Evolutionary conservation across 768 basidiomycete species (phyloP).

Genomic region (Rhodotorula paludigena): DNA sequence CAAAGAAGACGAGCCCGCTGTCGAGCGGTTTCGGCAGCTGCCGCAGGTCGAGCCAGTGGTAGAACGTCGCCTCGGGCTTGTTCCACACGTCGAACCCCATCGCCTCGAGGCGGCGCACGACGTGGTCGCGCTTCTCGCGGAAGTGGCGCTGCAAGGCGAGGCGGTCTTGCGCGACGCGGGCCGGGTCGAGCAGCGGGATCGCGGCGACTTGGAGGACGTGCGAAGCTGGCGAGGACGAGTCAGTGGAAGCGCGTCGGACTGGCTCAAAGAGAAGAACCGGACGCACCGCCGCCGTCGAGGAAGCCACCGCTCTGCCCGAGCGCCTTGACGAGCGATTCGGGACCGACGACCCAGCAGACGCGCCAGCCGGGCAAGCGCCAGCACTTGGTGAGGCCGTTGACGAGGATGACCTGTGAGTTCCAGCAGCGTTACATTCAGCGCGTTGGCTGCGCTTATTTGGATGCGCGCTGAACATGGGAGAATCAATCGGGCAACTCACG

Average conservation of each 20-base stretch:
- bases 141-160: constrained; percentile 60
- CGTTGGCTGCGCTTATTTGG: too few relatives aligned
- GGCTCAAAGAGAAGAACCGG: constrained; percentile 38
- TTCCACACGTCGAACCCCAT: constrained; percentile 71
- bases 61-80: constrained; percentile 79
- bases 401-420: constrained; percentile 61
- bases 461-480: constrained; percentile 9
- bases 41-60: constrained; percentile 59
- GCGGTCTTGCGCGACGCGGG: constrained; percentile 65
- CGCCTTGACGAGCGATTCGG: constrained; percentile 78
- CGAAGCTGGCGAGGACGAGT: too few relatives aligned
- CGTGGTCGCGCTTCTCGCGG: constrained; percentile 83
- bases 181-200: constrained; percentile 65
- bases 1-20: constrained; percentile 86
- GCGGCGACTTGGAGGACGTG: constrained; percentile 74
- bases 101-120: constrained; percentile 70
- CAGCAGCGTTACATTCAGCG: too few relatives aligned
- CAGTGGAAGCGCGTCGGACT: background rate
- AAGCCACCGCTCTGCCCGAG: constrained; percentile 91
- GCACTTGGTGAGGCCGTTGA: constrained; percentile 94
- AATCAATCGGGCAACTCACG: constrained; percentile 1
- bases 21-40: constrained; percentile 60
- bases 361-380: constrained; percentile 87
- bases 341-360: constrained; percentile 76
- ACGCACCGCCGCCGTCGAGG: constrained; percentile 91